Percentiles rank a stretch among this genome's conserved stretches.
Conservation (phyloP, 331 rosid genomes). For the Dryas integrifolia region DNA sequence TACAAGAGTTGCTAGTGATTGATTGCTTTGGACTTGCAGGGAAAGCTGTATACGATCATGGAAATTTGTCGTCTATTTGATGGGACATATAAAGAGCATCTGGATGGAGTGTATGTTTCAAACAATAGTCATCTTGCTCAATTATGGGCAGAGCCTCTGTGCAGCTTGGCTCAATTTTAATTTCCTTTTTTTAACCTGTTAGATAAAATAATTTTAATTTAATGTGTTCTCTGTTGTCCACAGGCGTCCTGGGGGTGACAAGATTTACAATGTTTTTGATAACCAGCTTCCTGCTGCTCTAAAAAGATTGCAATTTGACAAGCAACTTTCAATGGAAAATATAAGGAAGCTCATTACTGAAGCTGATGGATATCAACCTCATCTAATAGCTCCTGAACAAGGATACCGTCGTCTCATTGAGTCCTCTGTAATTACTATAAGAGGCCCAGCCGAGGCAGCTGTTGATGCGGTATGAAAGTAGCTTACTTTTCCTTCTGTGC, state of each 20-base stretch:
- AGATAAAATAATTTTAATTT: constrained; percentile 14
- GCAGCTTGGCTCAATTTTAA: constrained; percentile 5
- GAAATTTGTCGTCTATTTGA: constrained; percentile 88
- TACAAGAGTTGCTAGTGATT: constrained; percentile 17
- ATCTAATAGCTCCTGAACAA: constrained; percentile 95
- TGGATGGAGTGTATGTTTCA: constrained; percentile 87
- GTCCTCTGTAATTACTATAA: constrained; percentile 65
- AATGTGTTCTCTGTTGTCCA: constrained; percentile 24
- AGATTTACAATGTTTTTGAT: constrained; percentile 80
- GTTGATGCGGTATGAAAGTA: constrained; percentile 74
- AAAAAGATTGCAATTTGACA: constrained; percentile 92
- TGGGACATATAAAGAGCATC: constrained; percentile 88
- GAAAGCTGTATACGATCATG: constrained; percentile 84
- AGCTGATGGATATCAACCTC: constrained; percentile 99
- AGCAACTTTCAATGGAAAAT: constrained; percentile 92
- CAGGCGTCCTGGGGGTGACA: constrained; percentile 97
- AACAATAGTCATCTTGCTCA: constrained; percentile 14
- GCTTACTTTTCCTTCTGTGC: constrained; percentile 4
- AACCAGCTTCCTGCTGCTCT: constrained; percentile 97
- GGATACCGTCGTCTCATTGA: constrained; percentile 96
- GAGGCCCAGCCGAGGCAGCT: constrained; percentile 97
- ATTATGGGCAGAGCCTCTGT: constrained; percentile 7
- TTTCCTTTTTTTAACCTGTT: constrained; percentile 2
- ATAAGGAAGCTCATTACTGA: constrained; percentile 85
- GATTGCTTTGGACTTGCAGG: constrained; percentile 50